Evolutionary conservation across 306 rosid genomes (phyloP), one percentile per base, ranked within the genome.

Genomic region (Dryas alaskensis): DNA sequence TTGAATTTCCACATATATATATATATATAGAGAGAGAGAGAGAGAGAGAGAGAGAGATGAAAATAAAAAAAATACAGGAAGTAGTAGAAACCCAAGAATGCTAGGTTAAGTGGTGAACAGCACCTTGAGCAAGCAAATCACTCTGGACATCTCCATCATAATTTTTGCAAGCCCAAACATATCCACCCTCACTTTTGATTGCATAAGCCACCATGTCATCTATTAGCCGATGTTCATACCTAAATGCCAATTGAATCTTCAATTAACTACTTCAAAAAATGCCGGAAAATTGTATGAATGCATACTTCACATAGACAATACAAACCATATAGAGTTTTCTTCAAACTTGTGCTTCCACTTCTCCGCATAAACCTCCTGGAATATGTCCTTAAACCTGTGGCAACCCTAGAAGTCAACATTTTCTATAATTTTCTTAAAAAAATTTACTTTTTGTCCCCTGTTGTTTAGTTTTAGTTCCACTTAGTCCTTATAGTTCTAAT

Each of bases 181-280:
- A 94, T 74, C 99, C 99, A 42, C 99, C 99, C 80, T 94, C 97
- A 69, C 97, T 94, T 85, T 94, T 94, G 49, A 94, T 12, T 67
- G 78, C 97, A 84, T 94, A 92, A 48, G 99, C 99, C 70, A 94
- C 99, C 99, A 94, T 94, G 84, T 94, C 99, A 84, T 94, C 99
- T 82, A 94, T 94, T 80, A 94, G 86, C 77, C 99, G 89, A 78
- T 94, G 99, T 78, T 94, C 99, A 75, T 92, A 94, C 99, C 99
- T 94, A 79, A 82, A 86, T 65, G 60, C 67, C 62, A 70, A n/a
- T 66, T 19, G 16, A 60, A 72, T 73, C 75, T 73, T 74, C 79
- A 79, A 60, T 70, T 77, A 77, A 57, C 50, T 64, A 71, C 37
- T 44, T 37, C 66, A 73, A 74, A 49, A 66, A 51, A 73, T 61